Percentiles rank a stretch among this genome's conserved stretches.
These are phyloP conservation scores for Ceratocystis destructans DNA, from an alignment of 2,329 filamentous ascomycete species.

Conservation along the genomic window DNA sequence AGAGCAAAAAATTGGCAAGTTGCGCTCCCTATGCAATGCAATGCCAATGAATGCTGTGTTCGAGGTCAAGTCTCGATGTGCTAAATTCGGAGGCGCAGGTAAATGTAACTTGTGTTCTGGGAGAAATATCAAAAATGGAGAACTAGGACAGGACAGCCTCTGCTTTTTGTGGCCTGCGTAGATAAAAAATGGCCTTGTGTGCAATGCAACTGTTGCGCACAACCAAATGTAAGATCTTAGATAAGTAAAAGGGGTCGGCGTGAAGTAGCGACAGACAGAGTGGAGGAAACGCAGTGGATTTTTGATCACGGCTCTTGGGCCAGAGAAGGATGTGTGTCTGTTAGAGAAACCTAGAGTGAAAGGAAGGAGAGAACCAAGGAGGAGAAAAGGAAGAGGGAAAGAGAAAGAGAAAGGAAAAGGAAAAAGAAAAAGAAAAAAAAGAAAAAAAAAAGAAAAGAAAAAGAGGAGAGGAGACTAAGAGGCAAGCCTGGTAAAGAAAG, in stretches of 20 bases:
- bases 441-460: not conserved
- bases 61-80: not conserved
- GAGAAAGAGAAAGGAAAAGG: not conserved
- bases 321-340: not conserved
- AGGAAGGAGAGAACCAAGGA: not conserved
- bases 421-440: not conserved
- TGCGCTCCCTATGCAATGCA: not conserved
- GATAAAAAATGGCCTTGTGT: too few species aligned
- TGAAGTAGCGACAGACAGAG: not conserved
- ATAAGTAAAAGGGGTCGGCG: not conserved
- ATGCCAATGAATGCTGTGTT: not conserved
- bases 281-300: not conserved
- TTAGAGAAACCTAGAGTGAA: not conserved
- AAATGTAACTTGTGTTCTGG: not conserved
- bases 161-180: too few species aligned
- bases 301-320: not conserved
- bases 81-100: not conserved
- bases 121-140: not conserved
- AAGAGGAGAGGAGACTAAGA: not conserved
- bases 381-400: slow-evolving; percentile 2
- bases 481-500: not conserved
- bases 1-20: not conserved
- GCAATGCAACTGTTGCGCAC: too few species aligned
- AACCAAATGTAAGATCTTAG: too few species aligned
- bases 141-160: too few species aligned